Conservation (phyloP, 2,329 filamentous ascomycete genomes). For the Dissoconium aciculare region DNA sequence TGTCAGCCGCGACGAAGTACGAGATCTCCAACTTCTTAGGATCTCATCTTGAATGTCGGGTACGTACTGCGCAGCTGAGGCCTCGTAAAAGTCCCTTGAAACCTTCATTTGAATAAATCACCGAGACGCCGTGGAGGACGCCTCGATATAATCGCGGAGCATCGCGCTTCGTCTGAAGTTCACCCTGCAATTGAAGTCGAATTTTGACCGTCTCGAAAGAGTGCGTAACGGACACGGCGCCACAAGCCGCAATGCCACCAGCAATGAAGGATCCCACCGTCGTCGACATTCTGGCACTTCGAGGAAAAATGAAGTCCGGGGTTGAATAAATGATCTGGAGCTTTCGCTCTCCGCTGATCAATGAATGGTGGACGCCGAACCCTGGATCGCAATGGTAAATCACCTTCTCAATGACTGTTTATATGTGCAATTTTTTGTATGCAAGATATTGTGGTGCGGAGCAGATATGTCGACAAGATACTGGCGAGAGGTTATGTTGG, state of each 20-base stretch:
- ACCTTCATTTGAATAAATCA: constrained; percentile 85
- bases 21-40: no score
- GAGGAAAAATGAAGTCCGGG: no score
- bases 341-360: no score
- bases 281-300: constrained; percentile 34
- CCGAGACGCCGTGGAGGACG: constrained; percentile 76
- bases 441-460: no score
- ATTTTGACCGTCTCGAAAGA: constrained; percentile 99
- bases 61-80: constrained; percentile 59
- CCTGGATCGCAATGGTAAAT: no score
- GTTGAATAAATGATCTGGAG: no score
- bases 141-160: constrained; percentile 81
- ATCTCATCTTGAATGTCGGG: no score
- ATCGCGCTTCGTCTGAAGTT: constrained; percentile 73
- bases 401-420: no score
- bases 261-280: constrained; percentile 68
- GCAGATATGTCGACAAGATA: no score
- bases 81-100: constrained; percentile 73
- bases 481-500: no score
- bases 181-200: constrained; percentile 89
- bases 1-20: no score
- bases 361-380: not conserved
- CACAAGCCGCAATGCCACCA: constrained; percentile 90
- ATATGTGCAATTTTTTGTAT: no score
- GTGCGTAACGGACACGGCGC: constrained; percentile 92